phyloP scores from a whole-genome alignment of 768 basidiomycete species.

The Lactarius trivialis region DNA sequence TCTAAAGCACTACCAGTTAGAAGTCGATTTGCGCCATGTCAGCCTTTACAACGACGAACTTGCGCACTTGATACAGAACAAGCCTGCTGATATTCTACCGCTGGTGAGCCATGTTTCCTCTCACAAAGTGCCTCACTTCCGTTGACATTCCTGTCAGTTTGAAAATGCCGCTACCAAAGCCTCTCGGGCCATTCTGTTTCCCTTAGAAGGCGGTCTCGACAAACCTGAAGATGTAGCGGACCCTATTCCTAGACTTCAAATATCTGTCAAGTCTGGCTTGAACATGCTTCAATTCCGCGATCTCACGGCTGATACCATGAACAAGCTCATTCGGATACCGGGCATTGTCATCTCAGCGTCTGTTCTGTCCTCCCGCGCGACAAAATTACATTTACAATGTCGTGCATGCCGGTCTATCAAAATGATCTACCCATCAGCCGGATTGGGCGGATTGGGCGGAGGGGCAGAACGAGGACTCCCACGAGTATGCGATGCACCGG shows the following conservation, averaged over 20 bases:
- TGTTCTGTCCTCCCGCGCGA: slow-evolving; percentile 86
- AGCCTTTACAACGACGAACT: slow-evolving; percentile 87
- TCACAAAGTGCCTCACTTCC: neutral
- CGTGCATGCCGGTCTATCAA: slow-evolving; percentile 81
- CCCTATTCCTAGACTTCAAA: slow-evolving; percentile 70
- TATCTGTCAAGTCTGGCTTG: slow-evolving; percentile 82
- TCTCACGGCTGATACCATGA: slow-evolving; percentile 89
- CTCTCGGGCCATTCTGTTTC: slow-evolving; percentile 78
- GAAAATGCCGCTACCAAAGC: slow-evolving; percentile 86
- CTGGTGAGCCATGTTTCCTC: slow-evolving; percentile 45
- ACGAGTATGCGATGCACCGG: slow-evolving; percentile 77
- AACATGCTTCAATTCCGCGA: slow-evolving; percentile 93
- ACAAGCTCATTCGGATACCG: slow-evolving; percentile 91
- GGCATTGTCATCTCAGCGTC: slow-evolving; percentile 98
- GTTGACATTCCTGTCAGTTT: slow-evolving; percentile 46
- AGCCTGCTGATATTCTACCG: slow-evolving; percentile 83
- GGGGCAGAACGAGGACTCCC: slow-evolving; percentile 84
- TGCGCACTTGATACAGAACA: slow-evolving; percentile 83
- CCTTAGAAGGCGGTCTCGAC: slow-evolving; percentile 51
- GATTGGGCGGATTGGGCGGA: slow-evolving; percentile 80
- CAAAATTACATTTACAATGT: slow-evolving; percentile 88
- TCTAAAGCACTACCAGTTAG: slow-evolving; percentile 68
- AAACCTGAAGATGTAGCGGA: slow-evolving; percentile 35
- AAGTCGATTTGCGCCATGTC: slow-evolving; percentile 46
- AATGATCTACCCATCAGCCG: slow-evolving; percentile 67